These are phyloP conservation scores for Kappamyces sp. DNA, from an alignment of 192 early-diverging fungal genomes.

Conservation along the genomic window DNA sequence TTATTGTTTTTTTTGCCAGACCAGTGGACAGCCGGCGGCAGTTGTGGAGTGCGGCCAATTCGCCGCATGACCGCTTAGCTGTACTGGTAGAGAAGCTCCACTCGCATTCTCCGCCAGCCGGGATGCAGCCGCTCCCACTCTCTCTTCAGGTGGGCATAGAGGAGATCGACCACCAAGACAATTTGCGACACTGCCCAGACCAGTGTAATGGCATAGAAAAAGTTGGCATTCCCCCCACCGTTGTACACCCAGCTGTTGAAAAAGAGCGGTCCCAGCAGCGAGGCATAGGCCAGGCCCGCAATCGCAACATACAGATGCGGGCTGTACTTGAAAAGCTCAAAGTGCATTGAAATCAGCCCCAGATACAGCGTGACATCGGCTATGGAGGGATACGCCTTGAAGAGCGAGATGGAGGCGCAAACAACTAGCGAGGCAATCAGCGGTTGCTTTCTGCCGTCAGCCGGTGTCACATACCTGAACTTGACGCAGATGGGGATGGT, in stretches of 20 bases:
- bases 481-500: conserved; percentile 73
- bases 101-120: conserved; percentile 41
- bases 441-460: conserved; percentile 58
- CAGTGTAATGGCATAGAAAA: conserved; percentile 94
- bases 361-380: conserved; percentile 82
- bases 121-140: conserved; percentile 72
- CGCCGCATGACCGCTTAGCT: not conserved
- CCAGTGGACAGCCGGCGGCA: too few relatives aligned
- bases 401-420: conserved; percentile 70
- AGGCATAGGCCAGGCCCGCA: conserved; percentile 66
- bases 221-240: conserved; percentile 96
- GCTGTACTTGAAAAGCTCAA: conserved; percentile 88
- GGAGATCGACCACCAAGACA: conserved; percentile 77
- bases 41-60: too few relatives aligned
- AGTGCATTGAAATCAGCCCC: conserved; percentile 70
- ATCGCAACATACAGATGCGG: conserved; percentile 70
- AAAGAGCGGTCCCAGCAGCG: conserved; percentile 80
- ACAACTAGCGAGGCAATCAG: conserved; percentile 70
- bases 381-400: conserved; percentile 91
- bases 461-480: conserved; percentile 52
- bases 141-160: conserved; percentile 66
- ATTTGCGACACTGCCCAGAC: conserved; percentile 86
- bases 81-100: conserved; percentile 39
- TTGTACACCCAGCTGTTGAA: conserved; percentile 94
- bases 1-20: too few relatives aligned